Conservation (phyloP, 2,329 filamentous ascomycete species). For the Daldinia sp. region DNA sequence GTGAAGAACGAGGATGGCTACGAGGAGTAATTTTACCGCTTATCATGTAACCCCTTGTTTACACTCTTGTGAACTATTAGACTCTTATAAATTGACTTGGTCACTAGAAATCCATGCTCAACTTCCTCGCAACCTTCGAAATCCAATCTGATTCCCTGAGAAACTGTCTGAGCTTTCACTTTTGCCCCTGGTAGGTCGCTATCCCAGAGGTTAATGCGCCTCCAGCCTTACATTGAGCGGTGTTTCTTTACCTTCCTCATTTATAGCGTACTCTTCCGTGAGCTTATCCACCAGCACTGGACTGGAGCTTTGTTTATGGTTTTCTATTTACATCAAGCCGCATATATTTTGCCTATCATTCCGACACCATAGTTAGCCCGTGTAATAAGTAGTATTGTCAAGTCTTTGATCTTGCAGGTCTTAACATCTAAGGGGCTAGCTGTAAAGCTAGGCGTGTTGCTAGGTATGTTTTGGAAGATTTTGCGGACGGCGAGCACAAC, state of each 20-base stretch:
- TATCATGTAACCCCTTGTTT: neutral
- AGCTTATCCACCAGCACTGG: neutral
- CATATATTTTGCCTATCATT: neutral
- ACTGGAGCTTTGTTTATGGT: neutral
- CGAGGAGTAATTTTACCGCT: neutral
- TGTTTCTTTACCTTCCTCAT: conserved; percentile 3
- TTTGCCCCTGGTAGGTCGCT: neutral
- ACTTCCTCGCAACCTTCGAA: neutral
- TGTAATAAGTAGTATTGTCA: neutral
- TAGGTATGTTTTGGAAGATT: neutral
- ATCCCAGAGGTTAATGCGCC: neutral
- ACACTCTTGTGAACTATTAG: neutral
- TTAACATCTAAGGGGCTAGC: neutral
- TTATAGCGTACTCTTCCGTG: neutral
- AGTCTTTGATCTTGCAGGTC: neutral
- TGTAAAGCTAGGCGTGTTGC: neutral
- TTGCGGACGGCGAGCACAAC: no score
- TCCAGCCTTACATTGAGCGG: neutral
- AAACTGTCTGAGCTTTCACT: neutral
- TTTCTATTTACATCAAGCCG: neutral
- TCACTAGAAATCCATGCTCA: neutral
- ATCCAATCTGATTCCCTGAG: neutral
- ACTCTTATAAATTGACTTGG: conserved; percentile 1
- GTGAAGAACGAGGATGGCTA: neutral
- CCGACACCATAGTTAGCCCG: neutral